These are phyloP conservation scores for Pseudocercospora pini-densiflorae DNA, from an alignment of 2,329 filamentous ascomycete species.

Conservation along the genomic window DNA sequence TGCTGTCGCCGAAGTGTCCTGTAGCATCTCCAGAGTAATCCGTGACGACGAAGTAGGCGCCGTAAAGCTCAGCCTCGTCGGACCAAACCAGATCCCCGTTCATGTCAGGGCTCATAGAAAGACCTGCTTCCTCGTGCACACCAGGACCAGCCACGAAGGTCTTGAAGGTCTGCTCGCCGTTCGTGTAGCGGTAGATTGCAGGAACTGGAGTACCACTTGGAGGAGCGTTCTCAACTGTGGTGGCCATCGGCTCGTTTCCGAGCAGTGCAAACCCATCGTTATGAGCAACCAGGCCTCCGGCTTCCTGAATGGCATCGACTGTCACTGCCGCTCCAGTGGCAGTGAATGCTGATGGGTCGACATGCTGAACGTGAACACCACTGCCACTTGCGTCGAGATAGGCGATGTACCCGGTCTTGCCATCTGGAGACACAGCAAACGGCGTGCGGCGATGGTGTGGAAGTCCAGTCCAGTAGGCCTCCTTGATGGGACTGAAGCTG, in stretches of 20 bases:
- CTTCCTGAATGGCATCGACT: constrained; percentile 61
- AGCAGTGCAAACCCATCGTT: constrained; percentile 67
- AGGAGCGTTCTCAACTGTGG: constrained; percentile 56
- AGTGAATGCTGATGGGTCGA: constrained; percentile 60
- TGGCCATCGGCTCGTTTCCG: constrained; percentile 61
- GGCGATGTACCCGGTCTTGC: constrained; percentile 62
- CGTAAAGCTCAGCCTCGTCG: constrained; percentile 59
- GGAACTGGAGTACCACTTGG: constrained; percentile 56
- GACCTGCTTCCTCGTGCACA: constrained; percentile 53
- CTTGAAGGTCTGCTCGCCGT: constrained; percentile 61
- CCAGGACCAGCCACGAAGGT: constrained; percentile 63
- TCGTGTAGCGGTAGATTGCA: constrained; percentile 63
- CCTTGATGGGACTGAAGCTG: constrained; percentile 62
- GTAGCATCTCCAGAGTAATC: constrained; percentile 58
- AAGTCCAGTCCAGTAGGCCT: constrained; percentile 64
- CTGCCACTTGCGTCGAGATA: constrained; percentile 62
- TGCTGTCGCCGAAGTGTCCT: constrained; percentile 64
- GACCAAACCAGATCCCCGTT: constrained; percentile 68
- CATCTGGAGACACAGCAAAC: constrained; percentile 65
- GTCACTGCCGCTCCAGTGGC: constrained; percentile 59
- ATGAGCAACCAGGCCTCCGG: constrained; percentile 65
- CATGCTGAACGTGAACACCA: constrained; percentile 61
- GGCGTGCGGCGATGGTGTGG: constrained; percentile 67
- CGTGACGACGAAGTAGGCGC: constrained; percentile 66
- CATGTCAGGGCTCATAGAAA: constrained; percentile 60